Conservation (phyloP, 768 basidiomycete genomes). For the Coprinopsis marcescibilis region DNA sequence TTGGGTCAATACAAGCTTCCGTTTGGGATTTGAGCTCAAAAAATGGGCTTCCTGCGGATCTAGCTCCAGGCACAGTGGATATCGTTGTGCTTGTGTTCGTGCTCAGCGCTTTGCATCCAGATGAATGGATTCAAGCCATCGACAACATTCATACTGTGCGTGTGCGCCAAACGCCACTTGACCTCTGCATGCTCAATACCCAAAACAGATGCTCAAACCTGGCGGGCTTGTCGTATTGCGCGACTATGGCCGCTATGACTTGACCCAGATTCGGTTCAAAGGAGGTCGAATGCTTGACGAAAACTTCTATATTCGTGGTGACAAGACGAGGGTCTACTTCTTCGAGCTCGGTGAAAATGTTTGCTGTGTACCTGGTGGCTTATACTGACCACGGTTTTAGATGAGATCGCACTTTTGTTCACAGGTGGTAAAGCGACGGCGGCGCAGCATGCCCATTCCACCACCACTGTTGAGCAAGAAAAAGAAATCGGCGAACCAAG, state of each 20-base stretch:
- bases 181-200: background rate
- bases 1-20: slow-evolving; percentile 68
- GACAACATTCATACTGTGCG: slow-evolving; percentile 71
- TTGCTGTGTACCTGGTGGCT: background rate
- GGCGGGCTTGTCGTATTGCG: slow-evolving; percentile 80
- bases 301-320: slow-evolving; percentile 94
- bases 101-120: slow-evolving; percentile 86
- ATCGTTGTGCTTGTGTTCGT: slow-evolving; percentile 92
- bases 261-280: slow-evolving; percentile 94
- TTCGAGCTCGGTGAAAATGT: slow-evolving; percentile 69
- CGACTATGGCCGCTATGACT: slow-evolving; percentile 93
- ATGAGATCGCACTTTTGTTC: slow-evolving; percentile 75
- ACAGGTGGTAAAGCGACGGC: slow-evolving; percentile 51
- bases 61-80: slow-evolving; percentile 71
- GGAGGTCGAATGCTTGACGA: slow-evolving; percentile 81
- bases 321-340: slow-evolving; percentile 97
- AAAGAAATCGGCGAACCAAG: too few relatives aligned
- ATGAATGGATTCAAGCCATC: slow-evolving; percentile 84
- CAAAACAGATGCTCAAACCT: slow-evolving; percentile 77
- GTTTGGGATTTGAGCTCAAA: slow-evolving; percentile 88
- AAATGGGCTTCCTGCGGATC: slow-evolving; percentile 50
- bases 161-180: background rate
- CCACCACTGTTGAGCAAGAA: slow-evolving; percentile 30
- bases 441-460: slow-evolving; percentile 22
- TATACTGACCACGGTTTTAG: slow-evolving; percentile 29